Percentiles rank a stretch among this genome's conserved stretches.
Evolutionary conservation across 2,329 filamentous ascomycete genomes (phyloP).

Genomic region (Penicillium sp.): DNA sequence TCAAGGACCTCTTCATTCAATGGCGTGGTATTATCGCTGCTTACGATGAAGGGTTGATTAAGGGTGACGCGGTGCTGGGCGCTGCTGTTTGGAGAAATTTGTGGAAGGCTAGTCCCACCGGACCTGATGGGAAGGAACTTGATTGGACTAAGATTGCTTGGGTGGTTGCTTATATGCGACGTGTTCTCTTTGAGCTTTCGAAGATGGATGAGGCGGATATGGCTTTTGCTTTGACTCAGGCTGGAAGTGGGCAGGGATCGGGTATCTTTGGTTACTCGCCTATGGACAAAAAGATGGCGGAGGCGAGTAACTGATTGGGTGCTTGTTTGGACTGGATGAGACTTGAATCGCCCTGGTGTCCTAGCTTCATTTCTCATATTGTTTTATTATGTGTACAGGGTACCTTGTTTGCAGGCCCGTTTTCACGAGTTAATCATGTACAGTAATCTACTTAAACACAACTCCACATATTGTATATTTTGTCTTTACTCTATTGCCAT

Average conservation of each 20-base stretch:
- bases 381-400: not conserved
- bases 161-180: conserved; percentile 67
- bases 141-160: conserved; percentile 64
- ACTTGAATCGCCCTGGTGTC: conserved; percentile 3
- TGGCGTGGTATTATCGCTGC: conserved; percentile 87
- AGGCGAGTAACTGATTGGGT: conserved; percentile 28
- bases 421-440: not conserved
- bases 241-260: conserved; percentile 36
- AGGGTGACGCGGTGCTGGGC: conserved; percentile 52
- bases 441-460: not conserved
- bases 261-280: conserved; percentile 40
- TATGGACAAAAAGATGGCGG: conserved; percentile 45
- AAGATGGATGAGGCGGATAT: conserved; percentile 58
- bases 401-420: too few species aligned
- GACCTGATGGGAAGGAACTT: conserved; percentile 51
- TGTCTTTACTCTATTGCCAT: too few species aligned
- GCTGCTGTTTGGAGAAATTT: conserved; percentile 91
- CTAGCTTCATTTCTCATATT: conserved; percentile 4
- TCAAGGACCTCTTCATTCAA: conserved; percentile 89
- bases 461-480: not conserved
- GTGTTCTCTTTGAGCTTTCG: conserved; percentile 60
- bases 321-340: not conserved
- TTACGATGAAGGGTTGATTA: conserved; percentile 52
- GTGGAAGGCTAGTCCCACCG: conserved; percentile 71
- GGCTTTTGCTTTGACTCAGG: conserved; percentile 53